Conservation (phyloP, 192 early-diverging fungal genomes). For the Mycoemilia scoparia region DNA sequence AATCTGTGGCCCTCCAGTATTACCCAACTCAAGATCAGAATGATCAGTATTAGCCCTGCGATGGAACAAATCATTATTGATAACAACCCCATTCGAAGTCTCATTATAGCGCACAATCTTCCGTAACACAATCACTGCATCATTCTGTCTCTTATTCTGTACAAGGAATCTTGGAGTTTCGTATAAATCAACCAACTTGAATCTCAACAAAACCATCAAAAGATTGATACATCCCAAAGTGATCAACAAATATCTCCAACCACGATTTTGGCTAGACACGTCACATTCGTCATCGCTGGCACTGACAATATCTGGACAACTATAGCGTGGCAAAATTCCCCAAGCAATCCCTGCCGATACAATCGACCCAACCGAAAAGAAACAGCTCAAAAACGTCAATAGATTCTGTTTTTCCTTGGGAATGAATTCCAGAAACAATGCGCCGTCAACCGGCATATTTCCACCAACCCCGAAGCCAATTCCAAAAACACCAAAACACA, state of each 20-base stretch:
- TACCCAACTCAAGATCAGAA: too few relatives aligned
- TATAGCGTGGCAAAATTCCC: slow-evolving; percentile 42
- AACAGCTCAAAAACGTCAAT: slow-evolving; percentile 66
- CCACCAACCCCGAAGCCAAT: slow-evolving; percentile 60
- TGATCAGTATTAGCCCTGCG: too few relatives aligned
- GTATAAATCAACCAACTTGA: slow-evolving; percentile 45
- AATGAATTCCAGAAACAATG: slow-evolving; percentile 71
- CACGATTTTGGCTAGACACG: slow-evolving; percentile 42
- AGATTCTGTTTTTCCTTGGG: slow-evolving; percentile 60
- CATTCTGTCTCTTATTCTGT: slow-evolving; percentile 36
- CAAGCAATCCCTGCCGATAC: slow-evolving; percentile 45
- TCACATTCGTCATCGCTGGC: slow-evolving; percentile 22
- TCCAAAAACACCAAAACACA: slow-evolving; percentile 43
- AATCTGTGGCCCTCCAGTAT: too few relatives aligned
- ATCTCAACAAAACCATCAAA: slow-evolving; percentile 52
- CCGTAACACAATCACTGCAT: slow-evolving; percentile 46
- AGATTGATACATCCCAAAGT: slow-evolving; percentile 39
- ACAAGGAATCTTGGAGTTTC: slow-evolving; percentile 71
- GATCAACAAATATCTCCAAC: slow-evolving; percentile 64
- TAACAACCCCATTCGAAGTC: too few relatives aligned
- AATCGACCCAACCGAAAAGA: slow-evolving; percentile 69
- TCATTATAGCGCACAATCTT: slow-evolving; percentile 48
- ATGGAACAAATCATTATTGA: too few relatives aligned
- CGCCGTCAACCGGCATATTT: slow-evolving; percentile 46
- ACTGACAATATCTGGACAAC: slow-evolving; percentile 46